Conservation (phyloP, 75 land plant genomes). For the Ceratopteris richardii region DNA sequence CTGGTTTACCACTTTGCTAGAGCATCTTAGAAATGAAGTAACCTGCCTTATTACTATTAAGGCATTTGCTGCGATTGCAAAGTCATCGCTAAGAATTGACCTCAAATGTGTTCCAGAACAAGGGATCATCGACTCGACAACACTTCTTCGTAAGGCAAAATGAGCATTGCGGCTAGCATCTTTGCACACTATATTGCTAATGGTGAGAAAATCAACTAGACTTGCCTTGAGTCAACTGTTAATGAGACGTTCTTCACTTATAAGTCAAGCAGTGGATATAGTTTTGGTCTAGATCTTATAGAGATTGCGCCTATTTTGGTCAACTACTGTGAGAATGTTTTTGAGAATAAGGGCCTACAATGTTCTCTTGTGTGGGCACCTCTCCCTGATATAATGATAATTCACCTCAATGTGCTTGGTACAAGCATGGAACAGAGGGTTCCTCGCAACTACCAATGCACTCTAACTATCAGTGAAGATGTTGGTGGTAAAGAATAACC, state of each 20-base stretch:
- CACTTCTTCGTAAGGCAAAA: slow-evolving; percentile 93
- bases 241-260: slow-evolving; percentile 83
- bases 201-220: slow-evolving; percentile 73
- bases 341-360: too few species aligned
- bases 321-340: too few species aligned
- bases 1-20: slow-evolving; percentile 85
- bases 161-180: slow-evolving; percentile 91
- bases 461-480: too few species aligned
- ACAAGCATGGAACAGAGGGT: too few species aligned
- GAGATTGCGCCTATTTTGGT: too few species aligned
- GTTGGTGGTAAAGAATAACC: too few species aligned
- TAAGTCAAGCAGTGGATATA: too few species aligned
- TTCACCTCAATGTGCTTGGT: too few species aligned
- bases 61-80: slow-evolving; percentile 97
- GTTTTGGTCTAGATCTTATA: too few species aligned
- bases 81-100: slow-evolving; percentile 68
- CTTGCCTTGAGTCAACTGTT: slow-evolving; percentile 74
- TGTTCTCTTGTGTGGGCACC: too few species aligned
- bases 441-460: too few species aligned
- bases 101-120: slow-evolving; percentile 80
- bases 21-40: slow-evolving; percentile 96
- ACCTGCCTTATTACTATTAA: slow-evolving; percentile 97
- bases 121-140: slow-evolving; percentile 78
- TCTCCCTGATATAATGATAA: too few species aligned
- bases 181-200: slow-evolving; percentile 80